Base-by-base conservation (phyloP, 192 early-diverging fungal genomes). In the Globomyces pollinis-pini region DNA sequence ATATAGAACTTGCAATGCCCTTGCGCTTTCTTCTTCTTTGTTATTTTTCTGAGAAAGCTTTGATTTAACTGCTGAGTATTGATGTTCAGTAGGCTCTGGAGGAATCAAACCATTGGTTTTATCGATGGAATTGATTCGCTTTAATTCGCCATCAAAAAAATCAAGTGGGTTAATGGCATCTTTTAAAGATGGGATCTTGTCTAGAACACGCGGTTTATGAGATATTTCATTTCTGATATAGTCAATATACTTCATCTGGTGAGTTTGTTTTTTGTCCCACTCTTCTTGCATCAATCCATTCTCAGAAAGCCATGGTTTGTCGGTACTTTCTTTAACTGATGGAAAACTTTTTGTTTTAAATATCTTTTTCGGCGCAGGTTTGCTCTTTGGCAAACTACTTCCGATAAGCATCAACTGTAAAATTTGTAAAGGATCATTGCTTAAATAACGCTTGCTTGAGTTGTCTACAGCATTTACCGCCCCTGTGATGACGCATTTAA, bases 181-280 rank as follows among this genome's bases (percentile, higher is more conserved):
- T 35, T 60, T 30, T 3, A 44, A 26, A 16, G 52, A 42, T 16
- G 71, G 59, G 0, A 71, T 72, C 31, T 65, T 71, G 24, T 73
- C 58, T 21, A 50, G 33, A 42, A 75, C 70, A 26, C 44, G 44
- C 16, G 69, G 29, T 6, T 49, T 49, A 12, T 13, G n/a, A 15
- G 38, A 38, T 12, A 66, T 63, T 26, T 54, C 64, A 26, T 18
- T 23, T 23, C 65, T 61, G 6, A 80, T 36, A 45, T 70, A 74
- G 23, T 60, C 62, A 16, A 58, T 61, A 45, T 76, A 80, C 41
- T 50, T 49, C n/a, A 67, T 23, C 0, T 67, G 36, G 44, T 80
- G 72, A 1, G 24, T 44, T 6, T 50, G 36, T 42, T 80, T 76
- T 32, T 72, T 36, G 16, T 43, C 28, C 75, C 75, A 77, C 34